phyloP scores from a whole-genome alignment of 192 early-diverging fungal genomes.

The Gigaspora rosea region DNA sequence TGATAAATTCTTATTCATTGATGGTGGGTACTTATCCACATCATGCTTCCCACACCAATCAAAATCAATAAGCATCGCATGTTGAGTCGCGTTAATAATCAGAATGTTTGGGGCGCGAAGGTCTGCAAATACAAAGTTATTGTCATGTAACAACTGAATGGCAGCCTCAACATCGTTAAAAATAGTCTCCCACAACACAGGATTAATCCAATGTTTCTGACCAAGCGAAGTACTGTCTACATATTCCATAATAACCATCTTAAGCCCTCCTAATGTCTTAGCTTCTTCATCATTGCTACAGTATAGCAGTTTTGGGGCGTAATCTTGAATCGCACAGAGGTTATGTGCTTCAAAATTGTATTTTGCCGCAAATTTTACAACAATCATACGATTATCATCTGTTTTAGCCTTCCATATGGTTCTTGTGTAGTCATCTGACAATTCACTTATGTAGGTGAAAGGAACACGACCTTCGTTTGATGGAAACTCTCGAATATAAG shows the following conservation, averaged over 20 bases:
- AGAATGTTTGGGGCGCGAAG: neutral
- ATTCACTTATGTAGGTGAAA: too few species aligned
- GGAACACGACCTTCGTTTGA: neutral
- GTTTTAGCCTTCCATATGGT: too few species aligned
- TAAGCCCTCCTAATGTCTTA: too few species aligned
- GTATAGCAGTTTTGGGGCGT: too few species aligned
- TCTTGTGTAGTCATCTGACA: too few species aligned
- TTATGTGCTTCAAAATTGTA: too few species aligned
- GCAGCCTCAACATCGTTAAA: neutral
- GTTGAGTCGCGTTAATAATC: neutral
- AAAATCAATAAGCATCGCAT: neutral
- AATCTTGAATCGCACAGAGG: too few species aligned
- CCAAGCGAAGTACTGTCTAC: neutral
- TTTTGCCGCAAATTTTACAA: too few species aligned
- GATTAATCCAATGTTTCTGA: neutral
- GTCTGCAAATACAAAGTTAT: neutral
- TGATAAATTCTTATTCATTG: too few species aligned
- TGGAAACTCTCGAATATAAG: too few species aligned
- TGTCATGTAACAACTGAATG: neutral
- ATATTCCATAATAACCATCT: conserved; percentile 13
- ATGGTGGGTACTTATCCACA: neutral
- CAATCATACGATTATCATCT: too few species aligned
- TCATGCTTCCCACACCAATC: neutral
- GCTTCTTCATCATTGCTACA: neutral
- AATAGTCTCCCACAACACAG: too few species aligned